Evolutionary conservation across 352 stramenopile species (phyloP), one percentile per base, ranked within the genome.

Genomic region (Globisporangium cystogenes): DNA sequence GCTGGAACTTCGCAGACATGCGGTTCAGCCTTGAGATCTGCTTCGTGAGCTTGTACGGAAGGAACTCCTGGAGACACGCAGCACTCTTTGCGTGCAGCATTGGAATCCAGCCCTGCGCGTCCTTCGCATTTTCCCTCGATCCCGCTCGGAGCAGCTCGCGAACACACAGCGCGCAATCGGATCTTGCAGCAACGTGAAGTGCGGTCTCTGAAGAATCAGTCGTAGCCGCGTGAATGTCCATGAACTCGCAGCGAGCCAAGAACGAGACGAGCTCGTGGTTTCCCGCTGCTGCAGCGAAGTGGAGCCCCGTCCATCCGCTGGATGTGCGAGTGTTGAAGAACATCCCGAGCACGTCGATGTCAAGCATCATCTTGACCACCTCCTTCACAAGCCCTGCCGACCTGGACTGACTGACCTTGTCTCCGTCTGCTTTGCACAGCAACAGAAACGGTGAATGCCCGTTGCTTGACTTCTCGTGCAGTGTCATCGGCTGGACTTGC

Each of bases 331-430:
- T 42, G 21, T 63, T 66, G 23, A 88, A 60, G 56, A 76, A 87
- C 24, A 67, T 52, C 14, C 69, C 77, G 37, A 88, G 73, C 6
- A 86, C 63, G 43, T 90, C 80, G 8, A 86, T 59, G 23, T 86
- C 70, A 11, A 86, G 59, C 51, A 88, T 74, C 39, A 78, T 26
- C 15, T 55, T 50, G n/a, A 87, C 63, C 37, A 82, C 53, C 33
- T 67, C 37, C 49, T 70, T 72, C 6, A 68, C 52, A 42, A 23
- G 62, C 36, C 52, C 48, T 1, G 60, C 62, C 14, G 61, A 52
- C 55, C 62, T 44, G 16, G 45, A 67, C 15, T 44, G 7, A 11
- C 10, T 44, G 6, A 47, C 21, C n/a, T 48, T 35, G 23, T 10
- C 27, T 1, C 18, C 5, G 40, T 10, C 26, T 14, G 74, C 59